These are phyloP conservation scores for Cutaneotrichosporon sp. DNA, from an alignment of 1,284 basidiomycete species.

Conservation along the genomic window DNA sequence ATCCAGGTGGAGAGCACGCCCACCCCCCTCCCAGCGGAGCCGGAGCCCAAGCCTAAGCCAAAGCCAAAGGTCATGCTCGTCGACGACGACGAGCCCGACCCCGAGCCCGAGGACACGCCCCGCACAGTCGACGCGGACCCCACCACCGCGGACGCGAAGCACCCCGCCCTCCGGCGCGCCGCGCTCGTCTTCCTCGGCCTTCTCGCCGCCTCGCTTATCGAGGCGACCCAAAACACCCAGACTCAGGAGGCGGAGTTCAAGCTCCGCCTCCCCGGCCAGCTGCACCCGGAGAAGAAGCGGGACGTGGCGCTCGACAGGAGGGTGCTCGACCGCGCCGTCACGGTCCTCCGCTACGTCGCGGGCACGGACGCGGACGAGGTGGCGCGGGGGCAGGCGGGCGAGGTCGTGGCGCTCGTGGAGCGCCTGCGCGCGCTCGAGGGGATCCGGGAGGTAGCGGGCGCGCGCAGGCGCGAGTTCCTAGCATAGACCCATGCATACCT, in stretches of 20 bases:
- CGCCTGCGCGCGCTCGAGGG: slow-evolving; percentile 11
- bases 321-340: slow-evolving; percentile 60
- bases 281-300: neutral
- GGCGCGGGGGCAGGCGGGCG: slow-evolving; percentile 75
- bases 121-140: slow-evolving; percentile 60
- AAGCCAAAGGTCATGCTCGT: slow-evolving; percentile 23
- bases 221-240: slow-evolving; percentile 18
- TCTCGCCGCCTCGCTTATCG: slow-evolving; percentile 59
- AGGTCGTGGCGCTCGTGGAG: slow-evolving; percentile 55
- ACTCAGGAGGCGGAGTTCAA: slow-evolving; percentile 13
- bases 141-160: slow-evolving; percentile 61
- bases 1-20: slow-evolving; percentile 72
- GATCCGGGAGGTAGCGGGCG: neutral
- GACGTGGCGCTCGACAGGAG: neutral
- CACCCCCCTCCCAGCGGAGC: slow-evolving; percentile 2
- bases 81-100: slow-evolving; percentile 27
- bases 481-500: too few species aligned
- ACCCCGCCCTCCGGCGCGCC: slow-evolving; percentile 76
- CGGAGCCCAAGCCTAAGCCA: slow-evolving; percentile 5
- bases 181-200: slow-evolving; percentile 75
- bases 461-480: slow-evolving; percentile 1
- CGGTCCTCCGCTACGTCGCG: slow-evolving; percentile 69
- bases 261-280: slow-evolving; percentile 24
- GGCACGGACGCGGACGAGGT: slow-evolving; percentile 71
- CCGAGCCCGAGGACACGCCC: slow-evolving; percentile 21